phyloP scores from a whole-genome alignment of 139 green algal genomes.

The Chlorella sp. region DNA sequence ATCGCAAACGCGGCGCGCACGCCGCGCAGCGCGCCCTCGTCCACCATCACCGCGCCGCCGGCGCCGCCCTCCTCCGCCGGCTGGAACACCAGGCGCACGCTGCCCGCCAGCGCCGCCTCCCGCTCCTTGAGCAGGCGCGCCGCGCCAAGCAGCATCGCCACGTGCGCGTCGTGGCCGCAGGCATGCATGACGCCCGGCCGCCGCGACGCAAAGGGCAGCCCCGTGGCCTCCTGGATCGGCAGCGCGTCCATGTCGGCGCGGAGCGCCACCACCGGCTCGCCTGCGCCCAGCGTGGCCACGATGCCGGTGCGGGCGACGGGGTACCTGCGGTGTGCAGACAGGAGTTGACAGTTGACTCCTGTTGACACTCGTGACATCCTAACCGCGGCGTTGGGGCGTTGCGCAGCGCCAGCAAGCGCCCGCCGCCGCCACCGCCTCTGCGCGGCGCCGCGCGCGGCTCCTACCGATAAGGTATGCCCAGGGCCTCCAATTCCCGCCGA shows the following conservation, averaged over 20 bases:
- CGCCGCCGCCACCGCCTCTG: no score
- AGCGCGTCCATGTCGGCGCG: slow-evolving; percentile 92
- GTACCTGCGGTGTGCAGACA: no score
- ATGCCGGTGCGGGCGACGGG: slow-evolving; percentile 76
- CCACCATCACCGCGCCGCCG: slow-evolving; percentile 70
- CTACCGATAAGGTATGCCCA: no score
- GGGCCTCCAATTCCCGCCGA: no score
- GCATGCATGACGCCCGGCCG: slow-evolving; percentile 78
- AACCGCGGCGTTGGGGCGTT: no score
- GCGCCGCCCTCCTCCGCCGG: slow-evolving; percentile 88
- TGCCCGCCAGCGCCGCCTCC: slow-evolving; percentile 55
- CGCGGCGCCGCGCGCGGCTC: no score
- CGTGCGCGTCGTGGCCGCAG: slow-evolving; percentile 88
- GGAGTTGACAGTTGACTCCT: no score
- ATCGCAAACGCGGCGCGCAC: slow-evolving; percentile 70
- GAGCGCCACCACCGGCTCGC: slow-evolving; percentile 68
- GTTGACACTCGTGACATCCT: no score
- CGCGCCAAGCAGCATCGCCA: slow-evolving; percentile 86
- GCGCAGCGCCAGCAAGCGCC: no score
- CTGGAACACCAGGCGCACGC: slow-evolving; percentile 90
- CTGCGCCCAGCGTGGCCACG: slow-evolving; percentile 70
- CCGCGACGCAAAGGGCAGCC: slow-evolving; percentile 12
- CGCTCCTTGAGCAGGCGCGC: slow-evolving; percentile 74
- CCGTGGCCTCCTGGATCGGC: slow-evolving; percentile 62
- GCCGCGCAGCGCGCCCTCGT: slow-evolving; percentile 55